Evolutionary conservation across 2,329 filamentous ascomycete species (phyloP).

Genomic region (Ophiocordyceps camponoti-floridani): DNA sequence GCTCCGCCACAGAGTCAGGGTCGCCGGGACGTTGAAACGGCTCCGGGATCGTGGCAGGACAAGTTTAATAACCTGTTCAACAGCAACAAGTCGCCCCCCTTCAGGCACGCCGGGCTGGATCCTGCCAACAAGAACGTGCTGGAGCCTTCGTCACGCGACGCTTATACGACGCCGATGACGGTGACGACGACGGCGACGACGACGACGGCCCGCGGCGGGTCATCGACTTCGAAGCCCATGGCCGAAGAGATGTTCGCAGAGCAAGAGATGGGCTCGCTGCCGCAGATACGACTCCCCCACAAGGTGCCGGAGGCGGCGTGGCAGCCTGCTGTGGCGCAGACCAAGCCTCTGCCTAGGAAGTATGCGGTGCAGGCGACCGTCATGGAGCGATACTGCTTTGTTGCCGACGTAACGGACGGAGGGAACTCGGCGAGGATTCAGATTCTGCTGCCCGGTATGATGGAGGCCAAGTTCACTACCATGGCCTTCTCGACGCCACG

Average conservation of each 20-base stretch:
- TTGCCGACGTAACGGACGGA: conserved; percentile 14
- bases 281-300: conserved; percentile 48
- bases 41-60: conserved; percentile 51
- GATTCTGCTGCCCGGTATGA: conserved; percentile 24
- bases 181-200: conserved; percentile 16
- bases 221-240: conserved; percentile 45
- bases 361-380: conserved; percentile 23
- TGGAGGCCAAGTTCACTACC: conserved; percentile 17
- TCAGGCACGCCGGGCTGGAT: conserved; percentile 43
- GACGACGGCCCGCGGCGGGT: conserved; percentile 20
- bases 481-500: conserved; percentile 17
- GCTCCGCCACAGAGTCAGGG: conserved; percentile 6
- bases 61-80: conserved; percentile 66
- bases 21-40: conserved; percentile 15
- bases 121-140: conserved; percentile 50
- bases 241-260: conserved; percentile 69
- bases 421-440: conserved; percentile 14
- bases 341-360: conserved; percentile 34
- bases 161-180: conserved; percentile 39
- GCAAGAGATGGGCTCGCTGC: conserved; percentile 64
- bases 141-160: conserved; percentile 30
- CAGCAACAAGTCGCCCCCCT: conserved; percentile 41
- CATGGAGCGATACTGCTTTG: conserved; percentile 17
- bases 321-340: conserved; percentile 35
- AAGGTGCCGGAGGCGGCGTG: conserved; percentile 44